These are phyloP conservation scores for Pseudocercospora fuligena DNA, from an alignment of 2,329 filamentous ascomycete species.

Conservation along the genomic window DNA sequence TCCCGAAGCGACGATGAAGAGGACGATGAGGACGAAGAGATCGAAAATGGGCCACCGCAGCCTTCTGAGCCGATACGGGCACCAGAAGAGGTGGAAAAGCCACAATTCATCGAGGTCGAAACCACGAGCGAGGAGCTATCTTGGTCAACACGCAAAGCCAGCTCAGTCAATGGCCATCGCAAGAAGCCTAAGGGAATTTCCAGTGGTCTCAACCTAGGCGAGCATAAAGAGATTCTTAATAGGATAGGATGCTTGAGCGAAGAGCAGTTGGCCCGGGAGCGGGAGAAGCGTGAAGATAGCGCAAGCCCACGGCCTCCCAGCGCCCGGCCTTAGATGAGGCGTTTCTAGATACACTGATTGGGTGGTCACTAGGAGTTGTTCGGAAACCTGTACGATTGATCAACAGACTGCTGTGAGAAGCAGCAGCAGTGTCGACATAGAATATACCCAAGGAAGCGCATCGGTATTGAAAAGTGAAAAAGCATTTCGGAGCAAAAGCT, in stretches of 20 bases:
- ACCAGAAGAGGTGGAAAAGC: constrained; percentile 30
- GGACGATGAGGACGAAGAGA: constrained; percentile 67
- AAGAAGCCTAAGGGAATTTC: constrained; percentile 62
- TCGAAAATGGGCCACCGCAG: constrained; percentile 33
- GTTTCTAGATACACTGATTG: not conserved
- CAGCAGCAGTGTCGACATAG: not conserved
- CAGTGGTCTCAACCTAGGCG: constrained; percentile 59
- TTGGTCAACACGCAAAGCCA: constrained; percentile 31
- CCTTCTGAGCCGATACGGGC: constrained; percentile 26
- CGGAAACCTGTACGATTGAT: not conserved
- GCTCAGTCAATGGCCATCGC: constrained; percentile 37
- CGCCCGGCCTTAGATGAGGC: constrained; percentile 4
- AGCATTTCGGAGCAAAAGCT: not conserved
- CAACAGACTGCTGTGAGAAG: not conserved
- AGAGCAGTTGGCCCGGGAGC: constrained; percentile 41
- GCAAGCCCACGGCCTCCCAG: constrained; percentile 28
- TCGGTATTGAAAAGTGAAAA: not conserved
- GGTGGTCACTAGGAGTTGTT: not conserved
- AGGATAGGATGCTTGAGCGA: constrained; percentile 70
- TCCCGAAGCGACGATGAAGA: constrained; percentile 84
- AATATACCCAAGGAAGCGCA: not conserved
- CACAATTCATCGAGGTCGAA: constrained; percentile 65
- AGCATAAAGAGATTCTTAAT: constrained; percentile 79
- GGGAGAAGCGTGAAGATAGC: constrained; percentile 38
- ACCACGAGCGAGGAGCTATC: constrained; percentile 71